Evolutionary conservation across 1,139 yeast species (phyloP).

Genomic region (Kodamaea suecica): DNA sequence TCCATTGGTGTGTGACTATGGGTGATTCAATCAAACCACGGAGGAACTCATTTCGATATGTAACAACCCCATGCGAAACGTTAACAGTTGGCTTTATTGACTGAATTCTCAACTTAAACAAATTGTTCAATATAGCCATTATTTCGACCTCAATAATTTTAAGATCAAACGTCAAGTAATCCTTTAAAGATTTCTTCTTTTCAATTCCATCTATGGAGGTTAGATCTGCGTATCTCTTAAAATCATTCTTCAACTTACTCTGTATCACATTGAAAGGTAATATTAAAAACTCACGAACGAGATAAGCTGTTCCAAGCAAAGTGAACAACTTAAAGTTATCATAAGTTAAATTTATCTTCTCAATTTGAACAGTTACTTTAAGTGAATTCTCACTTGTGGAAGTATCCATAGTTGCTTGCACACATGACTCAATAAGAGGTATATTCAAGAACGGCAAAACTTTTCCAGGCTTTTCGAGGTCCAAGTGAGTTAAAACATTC

Average conservation of each 20-base stretch:
- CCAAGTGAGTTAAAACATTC: conserved; percentile 29
- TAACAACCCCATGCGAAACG: conserved; percentile 18
- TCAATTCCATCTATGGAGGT: conserved; percentile 8
- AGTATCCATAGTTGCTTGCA: conserved; percentile 15
- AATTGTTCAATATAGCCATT: conserved; percentile 39
- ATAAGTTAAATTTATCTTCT: conserved; percentile 32
- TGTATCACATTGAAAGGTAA: conserved; percentile 30
- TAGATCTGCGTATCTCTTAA: conserved; percentile 17
- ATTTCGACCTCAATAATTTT: conserved; percentile 24
- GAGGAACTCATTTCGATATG: conserved; percentile 30
- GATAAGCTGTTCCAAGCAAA: conserved; percentile 51
- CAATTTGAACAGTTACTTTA: conserved; percentile 25
- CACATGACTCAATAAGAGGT: conserved; percentile 17
- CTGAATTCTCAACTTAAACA: conserved; percentile 50
- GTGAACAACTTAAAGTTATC: conserved; percentile 53
- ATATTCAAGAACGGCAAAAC: conserved; percentile 16
- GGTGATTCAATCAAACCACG: conserved; percentile 59
- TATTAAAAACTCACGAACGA: conserved; percentile 47
- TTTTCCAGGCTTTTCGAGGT: conserved; percentile 16
- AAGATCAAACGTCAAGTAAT: conserved; percentile 17
- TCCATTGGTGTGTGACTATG: conserved; percentile 45
- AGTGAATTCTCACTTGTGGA: conserved; percentile 23
- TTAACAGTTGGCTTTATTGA: conserved; percentile 23
- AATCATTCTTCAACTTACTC: conserved; percentile 25
- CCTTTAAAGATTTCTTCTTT: conserved; percentile 7